phyloP scores from a whole-genome alignment of 768 basidiomycete species.

The Boletus barrowsii region DNA sequence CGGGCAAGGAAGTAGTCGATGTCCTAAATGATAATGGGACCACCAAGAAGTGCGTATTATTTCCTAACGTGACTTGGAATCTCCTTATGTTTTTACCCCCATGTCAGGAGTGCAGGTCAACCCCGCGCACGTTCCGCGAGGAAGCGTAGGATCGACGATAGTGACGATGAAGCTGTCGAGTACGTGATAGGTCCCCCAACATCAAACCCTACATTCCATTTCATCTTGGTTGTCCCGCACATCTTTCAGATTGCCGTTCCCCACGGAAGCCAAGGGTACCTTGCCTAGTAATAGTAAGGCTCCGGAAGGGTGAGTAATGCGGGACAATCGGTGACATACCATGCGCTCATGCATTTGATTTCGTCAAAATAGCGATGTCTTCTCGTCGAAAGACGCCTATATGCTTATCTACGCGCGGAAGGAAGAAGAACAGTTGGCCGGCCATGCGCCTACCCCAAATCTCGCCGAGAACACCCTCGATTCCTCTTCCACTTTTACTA shows the following conservation, averaged over 20 bases:
- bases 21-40: slow-evolving; percentile 22
- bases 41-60: slow-evolving; percentile 27
- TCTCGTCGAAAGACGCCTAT: slow-evolving; percentile 83
- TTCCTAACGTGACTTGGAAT: background rate
- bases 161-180: slow-evolving; percentile 48
- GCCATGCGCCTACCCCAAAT: slow-evolving; percentile 18
- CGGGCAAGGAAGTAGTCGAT: slow-evolving; percentile 29
- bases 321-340: slow-evolving; percentile 56
- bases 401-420: slow-evolving; percentile 86
- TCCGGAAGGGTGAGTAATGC: slow-evolving; percentile 74
- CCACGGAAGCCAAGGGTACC: slow-evolving; percentile 21
- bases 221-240: slow-evolving; percentile 12
- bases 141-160: slow-evolving; percentile 55
- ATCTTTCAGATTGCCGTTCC: slow-evolving; percentile 20
- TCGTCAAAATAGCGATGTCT: slow-evolving; percentile 41
- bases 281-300: slow-evolving; percentile 21
- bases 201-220: slow-evolving; percentile 14
- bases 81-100: slow-evolving; percentile 3
- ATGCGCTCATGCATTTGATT: slow-evolving; percentile 19
- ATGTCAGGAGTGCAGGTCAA: slow-evolving; percentile 26
- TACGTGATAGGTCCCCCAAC: slow-evolving; percentile 21
- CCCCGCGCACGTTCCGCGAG: slow-evolving; percentile 41
- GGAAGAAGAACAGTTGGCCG: slow-evolving; percentile 13
- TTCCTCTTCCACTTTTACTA: slow-evolving; percentile 14
- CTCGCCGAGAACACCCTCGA: slow-evolving; percentile 16